A percentile compares a stretch with the other conserved stretches of the same genome.
Evolutionary conservation across 192 early-diverging fungal species (phyloP).

Genomic region (Entomortierella lignicola): DNA sequence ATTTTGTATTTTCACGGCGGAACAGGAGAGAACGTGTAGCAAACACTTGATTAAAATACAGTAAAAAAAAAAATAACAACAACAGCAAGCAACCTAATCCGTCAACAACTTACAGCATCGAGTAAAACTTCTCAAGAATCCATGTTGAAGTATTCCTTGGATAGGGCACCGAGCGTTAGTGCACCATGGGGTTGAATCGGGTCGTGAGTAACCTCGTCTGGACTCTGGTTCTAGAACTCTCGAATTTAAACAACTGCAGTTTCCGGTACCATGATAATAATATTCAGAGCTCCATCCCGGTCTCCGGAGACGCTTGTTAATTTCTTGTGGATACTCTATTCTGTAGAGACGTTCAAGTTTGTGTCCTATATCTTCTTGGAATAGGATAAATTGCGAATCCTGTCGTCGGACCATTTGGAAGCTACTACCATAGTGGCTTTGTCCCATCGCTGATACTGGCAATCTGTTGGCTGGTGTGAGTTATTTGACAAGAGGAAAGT

Average conservation of each 20-base stretch:
- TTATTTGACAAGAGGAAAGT: no score
- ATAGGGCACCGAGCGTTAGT: not conserved
- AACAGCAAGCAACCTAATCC: no score
- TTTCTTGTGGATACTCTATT: not conserved
- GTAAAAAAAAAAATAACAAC: no score
- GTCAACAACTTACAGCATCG: not conserved
- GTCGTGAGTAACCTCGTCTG: no score
- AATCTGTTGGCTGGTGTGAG: no score
- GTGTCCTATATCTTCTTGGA: not conserved
- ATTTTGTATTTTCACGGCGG: no score
- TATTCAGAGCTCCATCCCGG: not conserved
- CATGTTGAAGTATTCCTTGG: conserved; percentile 1
- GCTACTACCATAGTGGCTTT: not conserved
- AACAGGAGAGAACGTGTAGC: no score
- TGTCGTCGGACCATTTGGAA: not conserved
- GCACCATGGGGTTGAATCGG: not conserved
- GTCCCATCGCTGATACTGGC: no score
- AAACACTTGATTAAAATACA: no score
- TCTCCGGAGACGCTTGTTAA: not conserved
- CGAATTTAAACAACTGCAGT: not conserved
- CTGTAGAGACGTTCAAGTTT: conserved; percentile 1
- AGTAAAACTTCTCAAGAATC: not conserved
- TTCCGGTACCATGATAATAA: conserved; percentile 6
- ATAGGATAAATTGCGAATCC: no score
- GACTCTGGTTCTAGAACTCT: not conserved